Percentiles rank a stretch among this genome's conserved stretches.
Conservation (phyloP, 2,329 filamentous ascomycete species). For the Beauveria sp. region DNA sequence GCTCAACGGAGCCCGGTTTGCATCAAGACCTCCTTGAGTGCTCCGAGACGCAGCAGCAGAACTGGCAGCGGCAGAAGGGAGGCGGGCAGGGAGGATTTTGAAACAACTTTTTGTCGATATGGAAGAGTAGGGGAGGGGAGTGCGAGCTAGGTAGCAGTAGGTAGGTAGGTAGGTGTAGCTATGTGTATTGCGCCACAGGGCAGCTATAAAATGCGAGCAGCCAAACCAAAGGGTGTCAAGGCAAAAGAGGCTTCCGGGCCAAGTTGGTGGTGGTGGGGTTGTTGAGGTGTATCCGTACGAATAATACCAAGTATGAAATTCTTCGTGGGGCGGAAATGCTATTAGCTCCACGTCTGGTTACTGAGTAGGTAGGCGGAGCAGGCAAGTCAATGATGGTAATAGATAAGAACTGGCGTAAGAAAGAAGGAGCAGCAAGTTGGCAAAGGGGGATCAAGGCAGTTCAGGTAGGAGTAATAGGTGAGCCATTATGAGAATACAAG, state of each 20-base stretch:
- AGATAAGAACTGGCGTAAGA: not conserved
- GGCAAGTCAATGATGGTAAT: not conserved
- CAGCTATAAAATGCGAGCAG: slow-evolving; percentile 1
- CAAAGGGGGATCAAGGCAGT: not conserved
- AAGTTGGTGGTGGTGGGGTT: not conserved
- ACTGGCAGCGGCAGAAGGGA: not conserved
- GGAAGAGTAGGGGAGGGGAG: not conserved
- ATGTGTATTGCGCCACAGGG: not conserved
- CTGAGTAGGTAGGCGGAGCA: not conserved
- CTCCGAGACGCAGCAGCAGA: not conserved
- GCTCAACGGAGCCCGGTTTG: not conserved
- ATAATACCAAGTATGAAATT: not conserved
- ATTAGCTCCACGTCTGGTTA: not conserved
- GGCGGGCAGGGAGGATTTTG: not conserved
- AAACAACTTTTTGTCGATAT: not conserved
- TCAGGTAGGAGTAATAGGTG: no score
- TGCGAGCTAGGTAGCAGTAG: not conserved
- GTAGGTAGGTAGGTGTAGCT: no score
- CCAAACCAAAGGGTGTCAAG: not conserved
- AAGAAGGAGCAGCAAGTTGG: not conserved
- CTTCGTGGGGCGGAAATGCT: slow-evolving; percentile 1
- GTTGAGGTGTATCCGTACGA: not conserved
- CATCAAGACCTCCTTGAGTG: not conserved
- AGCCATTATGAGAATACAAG: no score
- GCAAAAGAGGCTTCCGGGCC: not conserved